Conservation (phyloP, 495 filamentous ascomycete genomes). For the Pyrenula massariospora region DNA sequence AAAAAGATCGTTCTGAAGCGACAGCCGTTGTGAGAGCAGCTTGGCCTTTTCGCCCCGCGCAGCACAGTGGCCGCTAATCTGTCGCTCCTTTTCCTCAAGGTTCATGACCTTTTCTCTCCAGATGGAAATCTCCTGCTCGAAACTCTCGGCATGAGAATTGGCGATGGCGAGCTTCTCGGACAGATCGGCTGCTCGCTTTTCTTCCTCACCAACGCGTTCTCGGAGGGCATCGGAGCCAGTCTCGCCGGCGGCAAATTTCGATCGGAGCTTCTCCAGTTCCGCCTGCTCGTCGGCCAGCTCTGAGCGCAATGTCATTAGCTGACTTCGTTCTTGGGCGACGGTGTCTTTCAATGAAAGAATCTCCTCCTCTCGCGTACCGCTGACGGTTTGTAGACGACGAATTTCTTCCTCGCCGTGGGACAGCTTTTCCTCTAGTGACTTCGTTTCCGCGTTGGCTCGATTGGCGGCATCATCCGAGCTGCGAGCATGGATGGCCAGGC, state of each 20-base stretch:
- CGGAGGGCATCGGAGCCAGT: constrained; percentile 67
- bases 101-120: constrained; percentile 44
- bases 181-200: constrained; percentile 46
- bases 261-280: constrained; percentile 51
- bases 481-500: constrained; percentile 34
- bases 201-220: constrained; percentile 57
- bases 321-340: constrained; percentile 43
- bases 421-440: constrained; percentile 37
- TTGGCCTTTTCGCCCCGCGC: constrained; percentile 57
- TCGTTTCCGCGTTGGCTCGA: constrained; percentile 26
- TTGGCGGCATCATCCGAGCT: constrained; percentile 26
- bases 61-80: constrained; percentile 38
- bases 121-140: constrained; percentile 55
- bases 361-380: constrained; percentile 30
- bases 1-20: constrained; percentile 64
- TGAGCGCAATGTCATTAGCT: constrained; percentile 39
- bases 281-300: constrained; percentile 57
- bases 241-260: constrained; percentile 63
- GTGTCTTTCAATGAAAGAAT: constrained; percentile 25
- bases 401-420: constrained; percentile 25
- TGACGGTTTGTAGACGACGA: constrained; percentile 29
- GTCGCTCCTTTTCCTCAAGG: constrained; percentile 36
- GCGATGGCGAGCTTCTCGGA: constrained; percentile 54
- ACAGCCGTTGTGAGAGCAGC: constrained; percentile 71
- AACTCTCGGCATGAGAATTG: constrained; percentile 48